A percentile compares a stretch with the other conserved stretches of the same genome.
These are phyloP conservation scores for Daldinia grandis DNA, from an alignment of 495 filamentous ascomycete species.

Conservation along the genomic window DNA sequence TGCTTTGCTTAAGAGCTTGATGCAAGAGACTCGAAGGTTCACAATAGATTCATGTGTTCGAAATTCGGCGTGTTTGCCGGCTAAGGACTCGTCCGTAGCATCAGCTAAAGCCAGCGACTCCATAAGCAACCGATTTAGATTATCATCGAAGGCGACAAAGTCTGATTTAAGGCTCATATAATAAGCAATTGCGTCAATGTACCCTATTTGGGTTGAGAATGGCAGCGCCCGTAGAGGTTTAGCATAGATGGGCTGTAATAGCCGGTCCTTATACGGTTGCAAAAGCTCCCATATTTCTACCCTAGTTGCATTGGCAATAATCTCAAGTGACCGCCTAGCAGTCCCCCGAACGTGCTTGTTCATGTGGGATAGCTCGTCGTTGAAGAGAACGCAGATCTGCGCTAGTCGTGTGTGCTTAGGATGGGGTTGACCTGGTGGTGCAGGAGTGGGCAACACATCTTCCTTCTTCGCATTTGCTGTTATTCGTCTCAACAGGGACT, in stretches of 20 bases:
- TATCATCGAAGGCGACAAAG: slow-evolving; percentile 88
- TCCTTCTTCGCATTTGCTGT: slow-evolving; percentile 77
- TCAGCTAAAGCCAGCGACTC: slow-evolving; percentile 93
- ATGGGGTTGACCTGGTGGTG: slow-evolving; percentile 47
- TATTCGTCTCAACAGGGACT: slow-evolving; percentile 77
- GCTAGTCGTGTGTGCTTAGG: slow-evolving; percentile 63
- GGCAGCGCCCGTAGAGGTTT: slow-evolving; percentile 93
- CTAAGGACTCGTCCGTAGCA: slow-evolving; percentile 87
- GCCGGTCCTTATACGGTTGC: slow-evolving; percentile 82
- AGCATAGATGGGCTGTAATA: slow-evolving; percentile 87
- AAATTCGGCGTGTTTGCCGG: slow-evolving; percentile 85
- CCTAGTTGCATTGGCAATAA: slow-evolving; percentile 77
- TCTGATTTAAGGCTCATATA: slow-evolving; percentile 85
- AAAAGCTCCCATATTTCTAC: slow-evolving; percentile 86
- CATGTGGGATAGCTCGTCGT: slow-evolving; percentile 89
- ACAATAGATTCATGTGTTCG: slow-evolving; percentile 90
- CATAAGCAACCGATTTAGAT: slow-evolving; percentile 86
- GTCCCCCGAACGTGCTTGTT: slow-evolving; percentile 91
- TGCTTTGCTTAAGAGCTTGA: slow-evolving; percentile 89
- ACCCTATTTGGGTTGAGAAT: slow-evolving; percentile 93
- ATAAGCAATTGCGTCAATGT: slow-evolving; percentile 96
- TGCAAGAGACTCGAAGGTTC: slow-evolving; percentile 90
- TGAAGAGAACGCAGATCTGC: slow-evolving; percentile 81
- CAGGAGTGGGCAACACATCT: slow-evolving; percentile 66
- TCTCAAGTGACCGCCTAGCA: slow-evolving; percentile 79